A percentile compares a stretch with the other conserved stretches of the same genome.
Conservation (phyloP, 129 eudicot genomes). For the Flaveria trinervia region DNA sequence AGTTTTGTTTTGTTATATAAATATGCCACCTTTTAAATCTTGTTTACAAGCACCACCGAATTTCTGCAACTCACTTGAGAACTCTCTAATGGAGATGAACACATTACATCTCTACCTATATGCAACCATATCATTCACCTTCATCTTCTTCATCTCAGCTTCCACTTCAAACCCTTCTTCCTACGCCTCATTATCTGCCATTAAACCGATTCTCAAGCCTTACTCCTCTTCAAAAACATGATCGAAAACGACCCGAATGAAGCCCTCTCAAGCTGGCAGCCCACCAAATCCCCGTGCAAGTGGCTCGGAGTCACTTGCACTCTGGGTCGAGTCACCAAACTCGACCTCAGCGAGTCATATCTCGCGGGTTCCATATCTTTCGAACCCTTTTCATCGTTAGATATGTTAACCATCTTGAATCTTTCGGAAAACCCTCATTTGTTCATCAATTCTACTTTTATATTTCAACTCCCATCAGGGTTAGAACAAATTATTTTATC, state of each 20-base stretch:
- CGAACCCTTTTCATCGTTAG: slow-evolving; percentile 59
- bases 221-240: slow-evolving; percentile 66
- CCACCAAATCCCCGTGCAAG: slow-evolving; percentile 53
- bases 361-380: slow-evolving; percentile 59
- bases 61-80: slow-evolving; percentile 23
- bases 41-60: slow-evolving; percentile 14
- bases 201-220: slow-evolving; percentile 62
- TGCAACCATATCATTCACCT: slow-evolving; percentile 30
- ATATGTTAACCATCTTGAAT: slow-evolving; percentile 60
- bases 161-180: slow-evolving; percentile 19
- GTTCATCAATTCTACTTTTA: slow-evolving; percentile 55
- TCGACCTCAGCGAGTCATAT: slow-evolving; percentile 59
- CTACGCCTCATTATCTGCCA: slow-evolving; percentile 36
- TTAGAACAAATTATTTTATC: slow-evolving; percentile 62
- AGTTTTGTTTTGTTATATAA: slow-evolving; percentile 13
- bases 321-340: slow-evolving; percentile 53
- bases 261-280: slow-evolving; percentile 62
- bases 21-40: slow-evolving; percentile 24
- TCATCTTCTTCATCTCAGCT: slow-evolving; percentile 32
- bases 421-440: slow-evolving; percentile 60
- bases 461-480: slow-evolving; percentile 63
- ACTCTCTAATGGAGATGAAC: slow-evolving; percentile 37
- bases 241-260: slow-evolving; percentile 59
- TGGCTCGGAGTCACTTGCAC: slow-evolving; percentile 80
- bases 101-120: slow-evolving; percentile 30